Percentiles rank a stretch among this genome's conserved stretches.
phyloP scores from a whole-genome alignment of 2,329 filamentous ascomycete species.

The Ophiostoma pallidulum region DNA sequence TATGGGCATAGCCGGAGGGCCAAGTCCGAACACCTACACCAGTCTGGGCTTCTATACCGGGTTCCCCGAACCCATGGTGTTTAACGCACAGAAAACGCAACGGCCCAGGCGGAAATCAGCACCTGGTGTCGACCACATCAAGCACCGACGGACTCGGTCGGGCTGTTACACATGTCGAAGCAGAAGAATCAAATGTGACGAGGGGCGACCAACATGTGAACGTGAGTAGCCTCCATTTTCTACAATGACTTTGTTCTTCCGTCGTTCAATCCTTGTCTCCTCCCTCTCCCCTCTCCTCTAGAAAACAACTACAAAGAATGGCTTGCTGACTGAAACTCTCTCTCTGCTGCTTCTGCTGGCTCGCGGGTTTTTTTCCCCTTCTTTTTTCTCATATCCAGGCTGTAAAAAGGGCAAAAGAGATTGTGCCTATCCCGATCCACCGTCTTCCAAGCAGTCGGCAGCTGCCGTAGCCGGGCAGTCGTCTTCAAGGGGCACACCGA shows the following conservation, averaged over 20 bases:
- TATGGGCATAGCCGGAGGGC: slow-evolving; percentile 23
- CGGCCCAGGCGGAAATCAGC: slow-evolving; percentile 43
- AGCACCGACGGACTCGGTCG: slow-evolving; percentile 86
- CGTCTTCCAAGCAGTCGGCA: slow-evolving; percentile 35
- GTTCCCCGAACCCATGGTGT: slow-evolving; percentile 40
- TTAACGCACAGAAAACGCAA: slow-evolving; percentile 36
- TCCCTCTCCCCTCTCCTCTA: too few species aligned
- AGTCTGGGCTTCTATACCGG: slow-evolving; percentile 40
- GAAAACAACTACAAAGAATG: background rate
- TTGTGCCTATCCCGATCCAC: slow-evolving; percentile 76
- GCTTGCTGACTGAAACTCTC: background rate
- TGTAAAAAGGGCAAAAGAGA: slow-evolving; percentile 88
- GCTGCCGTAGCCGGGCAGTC: slow-evolving; percentile 17
- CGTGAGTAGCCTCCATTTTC: slow-evolving; percentile 35
- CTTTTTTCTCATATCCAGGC: slow-evolving; percentile 40
- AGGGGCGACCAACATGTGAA: slow-evolving; percentile 78
- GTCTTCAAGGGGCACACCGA: slow-evolving; percentile 29
- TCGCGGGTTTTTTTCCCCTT: background rate
- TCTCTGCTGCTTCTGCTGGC: background rate
- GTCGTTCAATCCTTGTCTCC: too few species aligned
- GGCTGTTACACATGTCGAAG: slow-evolving; percentile 89
- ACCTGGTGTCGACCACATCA: slow-evolving; percentile 59
- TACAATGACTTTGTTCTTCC: background rate
- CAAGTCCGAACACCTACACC: slow-evolving; percentile 34
- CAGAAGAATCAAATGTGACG: slow-evolving; percentile 91